Conservation (phyloP, 1,284 basidiomycete species). For the Trichosporon sp. region DNA sequence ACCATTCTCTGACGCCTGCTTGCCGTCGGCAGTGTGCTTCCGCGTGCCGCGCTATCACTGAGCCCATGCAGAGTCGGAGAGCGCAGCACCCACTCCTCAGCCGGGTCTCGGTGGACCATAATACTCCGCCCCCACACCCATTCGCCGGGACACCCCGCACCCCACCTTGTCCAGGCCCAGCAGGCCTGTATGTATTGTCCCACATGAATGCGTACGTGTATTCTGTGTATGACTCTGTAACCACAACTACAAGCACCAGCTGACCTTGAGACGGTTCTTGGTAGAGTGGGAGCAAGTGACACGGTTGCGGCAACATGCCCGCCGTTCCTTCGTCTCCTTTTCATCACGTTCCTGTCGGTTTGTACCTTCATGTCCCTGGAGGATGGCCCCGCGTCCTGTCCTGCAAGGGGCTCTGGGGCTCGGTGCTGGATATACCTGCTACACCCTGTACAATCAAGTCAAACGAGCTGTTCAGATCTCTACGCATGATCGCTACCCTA, state of each 20-base stretch:
- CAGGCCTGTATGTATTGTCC: not conserved
- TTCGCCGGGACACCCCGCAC: not conserved
- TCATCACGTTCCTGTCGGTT: not conserved
- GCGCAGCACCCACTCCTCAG: not conserved
- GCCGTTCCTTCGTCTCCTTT: not conserved
- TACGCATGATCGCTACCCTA: not conserved
- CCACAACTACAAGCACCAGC: not conserved
- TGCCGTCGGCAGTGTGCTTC: not conserved
- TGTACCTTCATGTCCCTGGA: not conserved
- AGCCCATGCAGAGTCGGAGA: not conserved
- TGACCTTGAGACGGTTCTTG: too few species aligned
- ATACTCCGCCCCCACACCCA: slow-evolving; percentile 1
- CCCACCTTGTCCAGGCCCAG: not conserved
- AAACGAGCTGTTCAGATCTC: not conserved
- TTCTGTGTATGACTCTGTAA: not conserved
- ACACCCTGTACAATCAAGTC: not conserved
- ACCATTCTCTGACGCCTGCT: not conserved
- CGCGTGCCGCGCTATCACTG: not conserved
- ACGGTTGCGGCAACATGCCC: not conserved
- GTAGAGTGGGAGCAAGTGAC: not conserved
- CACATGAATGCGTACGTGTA: not conserved
- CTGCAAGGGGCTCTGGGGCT: not conserved
- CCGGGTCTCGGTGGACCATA: not conserved
- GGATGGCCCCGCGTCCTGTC: not conserved
- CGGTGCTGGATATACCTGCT: not conserved